phyloP scores from a whole-genome alignment of 129 eudicot species.

The Glebionis coronaria region DNA sequence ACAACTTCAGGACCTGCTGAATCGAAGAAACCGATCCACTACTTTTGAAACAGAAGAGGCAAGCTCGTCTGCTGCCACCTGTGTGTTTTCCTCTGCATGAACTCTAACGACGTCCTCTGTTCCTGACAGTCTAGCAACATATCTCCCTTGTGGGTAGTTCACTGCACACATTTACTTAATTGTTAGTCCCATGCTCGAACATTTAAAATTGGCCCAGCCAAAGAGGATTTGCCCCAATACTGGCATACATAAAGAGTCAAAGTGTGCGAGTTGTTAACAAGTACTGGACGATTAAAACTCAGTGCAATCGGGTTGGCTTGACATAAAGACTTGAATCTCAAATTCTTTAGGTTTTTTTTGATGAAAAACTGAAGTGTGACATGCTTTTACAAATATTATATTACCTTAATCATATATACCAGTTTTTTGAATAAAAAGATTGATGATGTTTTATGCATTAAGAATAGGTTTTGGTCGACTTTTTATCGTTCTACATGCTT shows the following conservation, averaged over 20 bases:
- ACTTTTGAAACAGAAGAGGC: no score
- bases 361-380: no score
- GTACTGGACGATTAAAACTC: not conserved
- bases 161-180: conserved; percentile 31
- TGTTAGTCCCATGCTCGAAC: not conserved
- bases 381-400: no score
- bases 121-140: conserved; percentile 86
- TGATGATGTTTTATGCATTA: no score
- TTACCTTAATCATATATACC: no score
- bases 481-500: not conserved
- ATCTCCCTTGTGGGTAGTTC: conserved; percentile 60
- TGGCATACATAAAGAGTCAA: not conserved
- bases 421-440: no score
- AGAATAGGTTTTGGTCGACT: not conserved
- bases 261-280: not conserved
- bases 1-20: not conserved
- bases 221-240: not conserved
- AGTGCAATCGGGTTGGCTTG: not conserved
- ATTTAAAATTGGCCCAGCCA: not conserved
- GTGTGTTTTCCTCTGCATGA: conserved; percentile 81
- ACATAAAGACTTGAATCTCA: not conserved
- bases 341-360: no score
- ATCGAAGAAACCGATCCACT: conserved; percentile 70
- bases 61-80: conserved; percentile 69
- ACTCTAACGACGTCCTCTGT: conserved; percentile 88